These are phyloP conservation scores for Jacaranda mimosifolia DNA, from an alignment of 257 asterid species.

Conservation along the genomic window DNA sequence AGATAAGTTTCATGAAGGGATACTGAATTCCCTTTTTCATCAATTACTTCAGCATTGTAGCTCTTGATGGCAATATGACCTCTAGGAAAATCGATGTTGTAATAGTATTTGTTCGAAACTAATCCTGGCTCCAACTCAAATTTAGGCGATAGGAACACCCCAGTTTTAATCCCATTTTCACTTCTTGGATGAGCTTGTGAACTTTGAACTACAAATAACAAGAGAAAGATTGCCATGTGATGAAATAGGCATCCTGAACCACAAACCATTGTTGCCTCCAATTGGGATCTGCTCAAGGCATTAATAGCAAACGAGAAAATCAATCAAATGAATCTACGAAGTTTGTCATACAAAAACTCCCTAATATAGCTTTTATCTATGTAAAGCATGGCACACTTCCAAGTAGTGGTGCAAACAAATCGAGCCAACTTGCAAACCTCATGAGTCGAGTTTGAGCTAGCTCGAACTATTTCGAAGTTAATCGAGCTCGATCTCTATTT, in stretches of 20 bases:
- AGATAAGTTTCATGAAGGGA: slow-evolving; percentile 81
- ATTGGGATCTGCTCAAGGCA: slow-evolving; percentile 28
- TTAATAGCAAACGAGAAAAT: background rate
- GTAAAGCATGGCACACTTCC: background rate
- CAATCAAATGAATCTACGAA: background rate
- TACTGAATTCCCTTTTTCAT: slow-evolving; percentile 63
- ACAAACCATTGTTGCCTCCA: slow-evolving; percentile 36
- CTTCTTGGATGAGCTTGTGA: slow-evolving; percentile 39
- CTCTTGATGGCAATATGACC: slow-evolving; percentile 79
- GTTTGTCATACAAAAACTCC: background rate
- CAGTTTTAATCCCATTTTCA: slow-evolving; percentile 52
- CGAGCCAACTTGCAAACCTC: too few species aligned
- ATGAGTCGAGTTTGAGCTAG: too few species aligned
- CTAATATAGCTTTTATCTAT: background rate
- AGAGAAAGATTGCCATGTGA: slow-evolving; percentile 41
- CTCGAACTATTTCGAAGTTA: too few species aligned
- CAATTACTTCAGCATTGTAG: slow-evolving; percentile 71
- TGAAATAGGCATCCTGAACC: slow-evolving; percentile 28
- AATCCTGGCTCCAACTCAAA: slow-evolving; percentile 68
- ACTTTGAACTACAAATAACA: slow-evolving; percentile 22
- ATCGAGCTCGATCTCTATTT: too few species aligned
- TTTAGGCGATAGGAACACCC: slow-evolving; percentile 66
- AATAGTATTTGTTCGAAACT: slow-evolving; percentile 59
- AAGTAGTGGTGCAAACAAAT: too few species aligned
- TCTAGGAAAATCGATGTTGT: slow-evolving; percentile 63